Percentiles rank a stretch among this genome's conserved stretches.
Evolutionary conservation across 2,329 filamentous ascomycete genomes (phyloP).

Genomic region (Didymella segeticola): DNA sequence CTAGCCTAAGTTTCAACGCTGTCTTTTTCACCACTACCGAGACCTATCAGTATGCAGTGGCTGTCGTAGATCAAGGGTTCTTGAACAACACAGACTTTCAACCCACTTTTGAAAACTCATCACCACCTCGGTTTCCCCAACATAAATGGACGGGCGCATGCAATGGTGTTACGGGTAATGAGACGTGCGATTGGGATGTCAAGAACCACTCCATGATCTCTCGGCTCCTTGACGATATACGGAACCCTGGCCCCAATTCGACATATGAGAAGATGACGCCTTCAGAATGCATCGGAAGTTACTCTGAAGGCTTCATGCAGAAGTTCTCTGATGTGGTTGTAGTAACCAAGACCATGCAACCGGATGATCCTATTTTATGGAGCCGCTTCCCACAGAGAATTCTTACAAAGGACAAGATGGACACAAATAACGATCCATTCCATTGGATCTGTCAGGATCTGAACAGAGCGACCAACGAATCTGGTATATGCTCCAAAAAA

Average conservation of each 20-base stretch:
- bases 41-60: constrained; percentile 26
- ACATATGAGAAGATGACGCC: constrained; percentile 4
- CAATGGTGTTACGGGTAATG: background rate
- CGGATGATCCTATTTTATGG: constrained; percentile 17
- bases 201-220: constrained; percentile 6
- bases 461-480: background rate
- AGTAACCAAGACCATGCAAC: constrained; percentile 9
- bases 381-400: constrained; percentile 20
- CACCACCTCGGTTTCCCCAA: constrained; percentile 16
- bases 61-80: constrained; percentile 16
- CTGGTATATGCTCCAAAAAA: constrained; percentile 3
- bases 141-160: background rate
- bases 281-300: constrained; percentile 16
- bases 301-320: constrained; percentile 18
- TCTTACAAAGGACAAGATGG: constrained; percentile 8
- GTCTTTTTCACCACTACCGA: constrained; percentile 26
- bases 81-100: constrained; percentile 13
- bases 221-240: constrained; percentile 16
- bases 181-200: constrained; percentile 15
- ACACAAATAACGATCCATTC: constrained; percentile 22
- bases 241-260: too few relatives aligned
- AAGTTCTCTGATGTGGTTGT: constrained; percentile 19
- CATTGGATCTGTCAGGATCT: constrained; percentile 25
- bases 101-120: constrained; percentile 16
- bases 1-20: constrained; percentile 18